These are phyloP conservation scores for Isatis tinctoria DNA, from an alignment of 345 rosid species.

Conservation along the genomic window DNA sequence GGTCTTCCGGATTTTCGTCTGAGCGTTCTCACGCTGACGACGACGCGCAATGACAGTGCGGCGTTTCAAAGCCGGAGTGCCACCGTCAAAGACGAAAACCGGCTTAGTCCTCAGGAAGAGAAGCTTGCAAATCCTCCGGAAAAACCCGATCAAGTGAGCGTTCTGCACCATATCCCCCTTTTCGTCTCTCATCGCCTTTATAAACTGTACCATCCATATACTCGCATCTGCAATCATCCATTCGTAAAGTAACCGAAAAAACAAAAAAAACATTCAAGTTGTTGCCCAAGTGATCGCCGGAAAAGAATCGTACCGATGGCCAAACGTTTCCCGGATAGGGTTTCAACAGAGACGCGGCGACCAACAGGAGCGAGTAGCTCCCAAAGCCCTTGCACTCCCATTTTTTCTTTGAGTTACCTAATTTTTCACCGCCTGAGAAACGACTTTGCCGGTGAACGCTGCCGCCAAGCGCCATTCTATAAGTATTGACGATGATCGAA, in stretches of 20 bases:
- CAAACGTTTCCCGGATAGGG: conserved; percentile 76
- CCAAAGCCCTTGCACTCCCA: conserved; percentile 36
- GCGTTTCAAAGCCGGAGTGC: conserved; percentile 83
- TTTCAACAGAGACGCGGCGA: conserved; percentile 94
- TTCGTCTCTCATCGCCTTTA: conserved; percentile 97
- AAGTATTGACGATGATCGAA: neutral
- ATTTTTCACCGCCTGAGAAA: neutral
- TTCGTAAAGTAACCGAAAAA: neutral
- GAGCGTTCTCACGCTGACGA: conserved; percentile 88
- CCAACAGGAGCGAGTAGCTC: conserved; percentile 89
- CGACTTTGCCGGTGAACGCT: neutral
- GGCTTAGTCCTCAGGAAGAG: conserved; percentile 78
- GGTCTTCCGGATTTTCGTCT: conserved; percentile 82
- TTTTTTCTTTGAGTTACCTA: neutral
- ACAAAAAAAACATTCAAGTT: neutral
- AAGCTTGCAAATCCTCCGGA: conserved; percentile 90
- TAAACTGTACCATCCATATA: conserved; percentile 96
- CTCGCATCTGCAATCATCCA: conserved; percentile 62
- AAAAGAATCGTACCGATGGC: conserved; percentile 55
- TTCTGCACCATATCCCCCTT: conserved; percentile 89
- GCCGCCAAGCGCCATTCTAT: neutral
- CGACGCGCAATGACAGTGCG: conserved; percentile 92
- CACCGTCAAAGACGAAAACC: conserved; percentile 92
- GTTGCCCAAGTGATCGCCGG: conserved; percentile 4
- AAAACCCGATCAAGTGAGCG: conserved; percentile 89